Conservation (phyloP, 768 basidiomycete species). For the Termitomyces sp. region DNA sequence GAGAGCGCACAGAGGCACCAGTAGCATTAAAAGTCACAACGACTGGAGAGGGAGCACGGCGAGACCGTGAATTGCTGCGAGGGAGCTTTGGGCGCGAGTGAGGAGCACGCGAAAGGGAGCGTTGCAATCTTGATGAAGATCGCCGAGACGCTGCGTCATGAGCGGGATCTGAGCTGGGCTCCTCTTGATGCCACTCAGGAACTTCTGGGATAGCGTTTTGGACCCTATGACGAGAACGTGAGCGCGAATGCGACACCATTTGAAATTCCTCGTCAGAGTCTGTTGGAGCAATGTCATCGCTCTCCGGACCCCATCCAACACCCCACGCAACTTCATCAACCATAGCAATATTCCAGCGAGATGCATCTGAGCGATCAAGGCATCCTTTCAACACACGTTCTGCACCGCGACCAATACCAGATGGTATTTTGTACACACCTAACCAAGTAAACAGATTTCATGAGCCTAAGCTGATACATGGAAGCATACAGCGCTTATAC, state of each 20-base stretch:
- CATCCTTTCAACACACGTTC: slow-evolving; percentile 76
- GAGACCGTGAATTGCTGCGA: slow-evolving; percentile 34
- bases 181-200: slow-evolving; percentile 23
- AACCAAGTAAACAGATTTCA: slow-evolving; percentile 7
- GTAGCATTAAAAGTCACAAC: slow-evolving; percentile 6
- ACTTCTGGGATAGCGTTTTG: slow-evolving; percentile 12
- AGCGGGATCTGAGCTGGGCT: slow-evolving; percentile 20
- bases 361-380: slow-evolving; percentile 52
- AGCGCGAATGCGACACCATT: slow-evolving; percentile 22
- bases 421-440: slow-evolving; percentile 63
- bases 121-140: slow-evolving; percentile 34
- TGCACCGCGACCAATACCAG: slow-evolving; percentile 51
- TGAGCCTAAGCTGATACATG: not conserved
- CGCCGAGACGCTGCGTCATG: slow-evolving; percentile 31
- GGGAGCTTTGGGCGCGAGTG: slow-evolving; percentile 30
- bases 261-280: slow-evolving; percentile 23
- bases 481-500: slow-evolving; percentile 6
- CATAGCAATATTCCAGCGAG: slow-evolving; percentile 76
- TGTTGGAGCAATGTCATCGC: slow-evolving; percentile 33
- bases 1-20: not conserved
- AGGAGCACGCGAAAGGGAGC: slow-evolving; percentile 50
- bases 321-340: slow-evolving; percentile 81
- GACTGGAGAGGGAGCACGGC: slow-evolving; percentile 22
- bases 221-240: slow-evolving; percentile 20
- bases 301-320: slow-evolving; percentile 61